Percentiles rank a stretch among this genome's conserved stretches.
These are phyloP conservation scores for Tetrahymena thermophila DNA, from an alignment of 73 alveolate genomes.

Conservation along the genomic window DNA sequence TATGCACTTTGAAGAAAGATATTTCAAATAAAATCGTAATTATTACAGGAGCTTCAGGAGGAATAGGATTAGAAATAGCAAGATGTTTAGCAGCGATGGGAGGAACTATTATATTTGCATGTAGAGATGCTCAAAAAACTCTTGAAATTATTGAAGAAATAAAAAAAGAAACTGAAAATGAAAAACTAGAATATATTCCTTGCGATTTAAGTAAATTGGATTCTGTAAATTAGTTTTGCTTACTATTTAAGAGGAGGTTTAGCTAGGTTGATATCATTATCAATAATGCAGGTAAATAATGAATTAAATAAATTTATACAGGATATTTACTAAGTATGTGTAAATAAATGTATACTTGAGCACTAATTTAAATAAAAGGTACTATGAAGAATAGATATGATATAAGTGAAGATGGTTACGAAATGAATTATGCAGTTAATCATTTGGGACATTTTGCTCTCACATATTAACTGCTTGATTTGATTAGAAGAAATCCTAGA, in stretches of 20 bases:
- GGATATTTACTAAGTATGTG: neutral
- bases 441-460: neutral
- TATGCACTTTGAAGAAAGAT: neutral
- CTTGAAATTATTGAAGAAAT: constrained; percentile 9
- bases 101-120: constrained; percentile 6
- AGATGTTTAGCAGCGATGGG: constrained; percentile 1
- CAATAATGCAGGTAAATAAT: neutral
- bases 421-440: neutral
- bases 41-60: constrained; percentile 7
- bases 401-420: neutral
- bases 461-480: neutral
- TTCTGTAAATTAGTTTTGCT: constrained; percentile 1
- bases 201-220: constrained; percentile 4
- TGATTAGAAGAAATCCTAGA: neutral
- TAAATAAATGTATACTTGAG: neutral
- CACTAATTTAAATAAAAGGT: neutral
- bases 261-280: neutral
- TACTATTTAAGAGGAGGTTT: neutral
- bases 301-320: neutral
- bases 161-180: constrained; percentile 11
- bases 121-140: neutral
- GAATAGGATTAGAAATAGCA: constrained; percentile 3
- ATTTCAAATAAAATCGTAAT: neutral
- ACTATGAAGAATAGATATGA: neutral
- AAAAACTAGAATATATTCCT: constrained; percentile 11